phyloP scores from a whole-genome alignment of 2,329 filamentous ascomycete genomes.

The Fonsecaea pugnacius region DNA sequence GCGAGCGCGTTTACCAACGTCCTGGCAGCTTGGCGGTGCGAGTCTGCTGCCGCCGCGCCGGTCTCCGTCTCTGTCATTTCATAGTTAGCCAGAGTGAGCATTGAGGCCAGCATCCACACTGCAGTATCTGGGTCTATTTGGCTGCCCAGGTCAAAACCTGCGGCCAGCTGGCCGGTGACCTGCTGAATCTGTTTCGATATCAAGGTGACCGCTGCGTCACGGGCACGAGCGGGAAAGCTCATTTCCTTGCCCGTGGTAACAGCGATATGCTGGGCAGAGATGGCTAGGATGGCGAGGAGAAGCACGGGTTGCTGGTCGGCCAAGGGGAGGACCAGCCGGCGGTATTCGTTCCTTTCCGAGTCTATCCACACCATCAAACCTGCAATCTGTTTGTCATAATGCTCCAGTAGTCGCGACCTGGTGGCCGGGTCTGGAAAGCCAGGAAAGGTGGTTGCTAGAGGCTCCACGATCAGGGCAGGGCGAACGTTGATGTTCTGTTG shows the following conservation, averaged over 20 bases:
- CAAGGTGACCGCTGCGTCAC: constrained; percentile 32
- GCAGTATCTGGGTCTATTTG: constrained; percentile 33
- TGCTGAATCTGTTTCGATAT: constrained; percentile 30
- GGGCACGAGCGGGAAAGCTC: constrained; percentile 27
- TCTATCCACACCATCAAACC: constrained; percentile 35
- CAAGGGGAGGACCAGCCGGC: constrained; percentile 29
- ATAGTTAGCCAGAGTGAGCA: constrained; percentile 32
- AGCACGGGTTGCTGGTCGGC: constrained; percentile 29
- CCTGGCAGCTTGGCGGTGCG: constrained; percentile 28
- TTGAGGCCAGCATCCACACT: constrained; percentile 33
- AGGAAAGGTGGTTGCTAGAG: constrained; percentile 25
- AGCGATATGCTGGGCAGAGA: constrained; percentile 33
- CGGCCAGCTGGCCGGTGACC: constrained; percentile 27
- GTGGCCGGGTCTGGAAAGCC: constrained; percentile 73
- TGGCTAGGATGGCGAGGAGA: constrained; percentile 30
- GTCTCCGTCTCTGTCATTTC: constrained; percentile 32
- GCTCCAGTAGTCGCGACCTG: constrained; percentile 75
- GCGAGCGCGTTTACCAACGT: constrained; percentile 32
- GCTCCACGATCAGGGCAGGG: constrained; percentile 15
- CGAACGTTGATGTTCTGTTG: constrained; percentile 12
- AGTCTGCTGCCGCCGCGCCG: constrained; percentile 29
- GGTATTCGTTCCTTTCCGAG: constrained; percentile 32
- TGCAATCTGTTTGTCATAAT: constrained; percentile 33
- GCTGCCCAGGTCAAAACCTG: constrained; percentile 25
- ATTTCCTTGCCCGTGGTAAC: constrained; percentile 27